Evolutionary conservation across 108 stramenopile genomes (phyloP).

Genomic region (Craspedostauros australis): DNA sequence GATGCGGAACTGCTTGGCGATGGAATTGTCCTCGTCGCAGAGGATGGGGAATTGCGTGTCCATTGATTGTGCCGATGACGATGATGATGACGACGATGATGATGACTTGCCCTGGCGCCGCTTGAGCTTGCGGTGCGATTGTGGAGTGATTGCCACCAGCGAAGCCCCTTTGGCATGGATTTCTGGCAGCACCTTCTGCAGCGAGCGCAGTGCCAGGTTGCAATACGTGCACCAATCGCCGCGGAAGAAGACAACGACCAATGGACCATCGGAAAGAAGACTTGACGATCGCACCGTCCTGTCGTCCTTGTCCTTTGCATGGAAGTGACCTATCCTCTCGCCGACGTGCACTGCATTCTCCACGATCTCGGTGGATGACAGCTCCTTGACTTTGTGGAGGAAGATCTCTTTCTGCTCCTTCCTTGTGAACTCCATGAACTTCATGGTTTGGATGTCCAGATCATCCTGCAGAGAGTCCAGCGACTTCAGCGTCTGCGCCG

Average conservation of each 20-base stretch:
- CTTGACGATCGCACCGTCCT: background rate
- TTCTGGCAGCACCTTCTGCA: background rate
- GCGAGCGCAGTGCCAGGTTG: background rate
- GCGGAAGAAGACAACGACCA: slow-evolving; percentile 2
- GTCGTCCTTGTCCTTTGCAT: background rate
- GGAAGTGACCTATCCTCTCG: background rate
- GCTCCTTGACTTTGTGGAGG: background rate
- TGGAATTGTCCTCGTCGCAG: background rate
- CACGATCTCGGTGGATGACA: background rate
- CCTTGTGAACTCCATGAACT: background rate
- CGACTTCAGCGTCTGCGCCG: no score
- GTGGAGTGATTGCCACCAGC: slow-evolving; percentile 2
- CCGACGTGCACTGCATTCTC: background rate
- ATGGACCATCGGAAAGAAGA: background rate
- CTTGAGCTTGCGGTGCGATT: no score
- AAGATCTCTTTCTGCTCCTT: background rate
- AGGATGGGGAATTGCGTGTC: slow-evolving; percentile 1
- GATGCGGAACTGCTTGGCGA: background rate
- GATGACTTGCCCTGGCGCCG: background rate
- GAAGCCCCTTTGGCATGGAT: slow-evolving; percentile 3
- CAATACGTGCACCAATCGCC: slow-evolving; percentile 1
- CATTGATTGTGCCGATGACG: no score
- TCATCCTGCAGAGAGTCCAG: no score
- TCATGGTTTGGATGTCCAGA: no score
- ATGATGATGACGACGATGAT: no score